Percentiles rank a stretch among this genome's conserved stretches.
These are phyloP conservation scores for Lithohypha guttulata DNA, from an alignment of 2,329 filamentous ascomycete species.

Conservation along the genomic window DNA sequence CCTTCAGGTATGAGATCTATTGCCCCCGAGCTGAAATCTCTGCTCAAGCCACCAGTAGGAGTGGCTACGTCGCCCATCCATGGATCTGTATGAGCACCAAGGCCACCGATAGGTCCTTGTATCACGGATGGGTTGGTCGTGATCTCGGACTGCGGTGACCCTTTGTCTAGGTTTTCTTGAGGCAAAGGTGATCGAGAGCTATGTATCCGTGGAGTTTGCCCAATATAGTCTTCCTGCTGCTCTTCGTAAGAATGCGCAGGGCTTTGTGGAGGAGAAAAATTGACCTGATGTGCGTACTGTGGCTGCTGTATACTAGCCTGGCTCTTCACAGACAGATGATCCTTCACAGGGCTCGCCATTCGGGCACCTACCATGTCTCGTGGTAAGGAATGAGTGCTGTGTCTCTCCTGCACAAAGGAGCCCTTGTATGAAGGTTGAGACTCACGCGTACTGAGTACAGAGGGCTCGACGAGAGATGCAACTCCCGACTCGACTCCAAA, in stretches of 20 bases:
- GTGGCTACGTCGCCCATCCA: constrained; percentile 50
- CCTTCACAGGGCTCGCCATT: constrained; percentile 34
- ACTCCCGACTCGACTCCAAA: constrained; percentile 77
- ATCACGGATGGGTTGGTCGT: constrained; percentile 79
- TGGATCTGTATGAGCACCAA: constrained; percentile 38
- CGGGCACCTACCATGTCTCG: not conserved
- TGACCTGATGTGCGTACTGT: constrained; percentile 28
- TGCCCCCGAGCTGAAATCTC: constrained; percentile 34
- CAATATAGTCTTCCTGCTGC: constrained; percentile 26
- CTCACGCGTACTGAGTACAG: constrained; percentile 51
- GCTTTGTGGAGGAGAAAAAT: constrained; percentile 45
- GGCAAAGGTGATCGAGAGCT: constrained; percentile 1
- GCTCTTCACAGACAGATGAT: constrained; percentile 29
- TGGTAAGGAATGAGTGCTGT: constrained; percentile 22
- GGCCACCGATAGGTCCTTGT: constrained; percentile 57
- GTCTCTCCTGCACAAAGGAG: constrained; percentile 30
- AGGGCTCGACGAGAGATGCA: constrained; percentile 79
- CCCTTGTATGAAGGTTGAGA: constrained; percentile 34
- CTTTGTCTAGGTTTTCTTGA: constrained; percentile 6
- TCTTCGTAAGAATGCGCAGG: constrained; percentile 37
- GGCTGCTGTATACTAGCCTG: constrained; percentile 16
- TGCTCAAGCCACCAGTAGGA: constrained; percentile 27
- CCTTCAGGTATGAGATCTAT: constrained; percentile 27
- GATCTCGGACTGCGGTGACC: constrained; percentile 46
- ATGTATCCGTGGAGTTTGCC: not conserved